Evolutionary conservation across 805 yeast species (phyloP).

Genomic region (Candida patagonica): DNA sequence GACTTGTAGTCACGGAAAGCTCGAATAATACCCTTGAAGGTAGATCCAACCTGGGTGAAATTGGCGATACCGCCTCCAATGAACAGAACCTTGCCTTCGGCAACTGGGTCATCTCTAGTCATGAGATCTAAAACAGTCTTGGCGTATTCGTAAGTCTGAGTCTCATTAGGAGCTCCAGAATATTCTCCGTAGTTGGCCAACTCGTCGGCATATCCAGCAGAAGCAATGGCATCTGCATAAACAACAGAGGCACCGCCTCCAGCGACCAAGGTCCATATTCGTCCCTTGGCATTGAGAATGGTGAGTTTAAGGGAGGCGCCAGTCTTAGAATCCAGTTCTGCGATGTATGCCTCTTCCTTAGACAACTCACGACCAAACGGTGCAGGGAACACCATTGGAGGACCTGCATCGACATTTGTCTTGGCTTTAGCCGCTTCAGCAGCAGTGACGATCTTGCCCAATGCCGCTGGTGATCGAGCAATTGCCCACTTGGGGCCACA

Average conservation of each 20-base stretch:
- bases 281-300: slow-evolving; percentile 34
- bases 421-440: slow-evolving; percentile 15
- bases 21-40: slow-evolving; percentile 41
- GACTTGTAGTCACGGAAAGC: slow-evolving; percentile 36
- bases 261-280: slow-evolving; percentile 40
- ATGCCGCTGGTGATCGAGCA: slow-evolving; percentile 35
- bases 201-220: slow-evolving; percentile 36
- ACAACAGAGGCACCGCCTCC: slow-evolving; percentile 43
- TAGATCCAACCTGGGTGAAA: slow-evolving; percentile 39
- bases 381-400: slow-evolving; percentile 41
- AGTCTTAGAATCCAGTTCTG: slow-evolving; percentile 40
- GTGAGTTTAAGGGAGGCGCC: slow-evolving; percentile 40
- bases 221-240: slow-evolving; percentile 40
- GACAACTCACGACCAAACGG: slow-evolving; percentile 39
- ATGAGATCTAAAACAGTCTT: slow-evolving; percentile 38
- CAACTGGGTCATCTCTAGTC: slow-evolving; percentile 33
- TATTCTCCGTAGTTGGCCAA: slow-evolving; percentile 41
- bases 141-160: slow-evolving; percentile 39
- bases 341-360: slow-evolving; percentile 38
- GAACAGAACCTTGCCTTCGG: slow-evolving; percentile 36
- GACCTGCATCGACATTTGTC: slow-evolving; percentile 34
- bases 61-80: slow-evolving; percentile 42
- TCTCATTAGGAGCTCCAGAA: slow-evolving; percentile 41
- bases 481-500: slow-evolving; percentile 41
- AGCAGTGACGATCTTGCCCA: slow-evolving; percentile 26